Percentiles rank a stretch among this genome's conserved stretches.
Conservation (phyloP, 208 protist genomes). For the Naegleria gruberi region DNA sequence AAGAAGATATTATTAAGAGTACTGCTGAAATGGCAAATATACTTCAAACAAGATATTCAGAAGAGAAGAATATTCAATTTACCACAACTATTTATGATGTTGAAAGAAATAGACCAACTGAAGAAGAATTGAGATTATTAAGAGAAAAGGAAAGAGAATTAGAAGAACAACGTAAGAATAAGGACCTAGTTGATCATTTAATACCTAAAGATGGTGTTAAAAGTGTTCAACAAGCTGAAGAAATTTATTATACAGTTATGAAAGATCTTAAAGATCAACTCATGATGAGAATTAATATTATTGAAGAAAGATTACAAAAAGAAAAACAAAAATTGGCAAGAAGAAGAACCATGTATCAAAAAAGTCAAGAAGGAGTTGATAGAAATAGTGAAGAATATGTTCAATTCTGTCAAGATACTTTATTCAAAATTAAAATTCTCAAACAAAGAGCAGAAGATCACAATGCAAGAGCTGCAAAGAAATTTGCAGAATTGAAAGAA, state of each 20-base stretch:
- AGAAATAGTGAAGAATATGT: constrained; percentile 9
- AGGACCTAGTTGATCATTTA: neutral
- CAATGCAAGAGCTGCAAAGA: neutral
- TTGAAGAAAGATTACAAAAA: neutral
- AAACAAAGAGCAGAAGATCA: constrained; percentile 7
- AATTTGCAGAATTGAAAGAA: neutral
- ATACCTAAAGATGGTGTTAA: neutral
- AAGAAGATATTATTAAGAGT: neutral
- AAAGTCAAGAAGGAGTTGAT: neutral
- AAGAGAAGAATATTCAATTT: neutral
- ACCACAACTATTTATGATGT: constrained; percentile 5
- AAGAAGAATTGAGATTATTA: neutral
- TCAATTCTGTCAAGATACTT: constrained; percentile 2
- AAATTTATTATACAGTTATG: neutral
- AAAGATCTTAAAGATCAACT: neutral
- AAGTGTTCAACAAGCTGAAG: neutral
- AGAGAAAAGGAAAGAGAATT: neutral
- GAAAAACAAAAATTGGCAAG: neutral
- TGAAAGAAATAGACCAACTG: constrained; percentile 7
- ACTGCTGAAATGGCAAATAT: neutral
- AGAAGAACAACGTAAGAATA: neutral
- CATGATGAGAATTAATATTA: neutral
- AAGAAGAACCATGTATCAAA: constrained; percentile 1
- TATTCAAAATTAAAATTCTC: neutral
- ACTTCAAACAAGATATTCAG: neutral